Evolutionary conservation across 2,329 filamentous ascomycete species (phyloP), one percentile per base, ranked within the genome.

Genomic region (Aspergillus udagawae): DNA sequence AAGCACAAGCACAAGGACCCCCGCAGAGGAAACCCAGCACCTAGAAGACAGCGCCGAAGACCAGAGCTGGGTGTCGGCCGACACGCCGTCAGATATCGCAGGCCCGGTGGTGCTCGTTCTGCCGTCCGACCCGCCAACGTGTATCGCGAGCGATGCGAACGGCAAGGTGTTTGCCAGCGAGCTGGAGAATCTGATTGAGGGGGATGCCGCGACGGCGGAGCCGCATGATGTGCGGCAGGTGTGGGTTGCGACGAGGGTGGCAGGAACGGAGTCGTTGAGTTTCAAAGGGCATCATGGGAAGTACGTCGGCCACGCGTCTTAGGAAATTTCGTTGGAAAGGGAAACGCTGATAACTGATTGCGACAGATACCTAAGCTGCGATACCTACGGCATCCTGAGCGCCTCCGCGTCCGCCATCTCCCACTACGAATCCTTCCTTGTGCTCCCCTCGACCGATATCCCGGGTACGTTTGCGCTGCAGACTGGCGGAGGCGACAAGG

Each of bases 211-310:
- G n/a, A 96, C 86, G 4, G 91, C 93, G 8, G 94, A 99, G 76
- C 94, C 94, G 51, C 92, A 97, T 74, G 92, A 97, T 73, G 92
- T 97, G 59, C 82, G 93, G 59, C 92, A 97, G 78, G 94, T 99
- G 17, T 99, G 93, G 90, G 85, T 97, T 63, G 91, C 90, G 59
- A 96, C 89, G 65, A 84, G 83, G 63, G 87, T 97, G 12, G 84
- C 88, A 0, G 93, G 93, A 3, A 93, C 89, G 1, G 90, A 95
- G 62, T 82, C 83, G 35, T 88, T 91, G 65, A 89, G 89, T 57
- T 90, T 99, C 74, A 97, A 96, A 76, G 91, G 91, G 0, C 89
- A 93, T 66, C 90, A 97, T 75, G 92, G 92, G 61, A 88, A 85
- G 88, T 92, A 69, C 66, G 48, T 62, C 53, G 35, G 42, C 0